Evolutionary conservation across 306 rosid species (phyloP), one percentile per base, ranked within the genome.

Genomic region (Rosa persica): DNA sequence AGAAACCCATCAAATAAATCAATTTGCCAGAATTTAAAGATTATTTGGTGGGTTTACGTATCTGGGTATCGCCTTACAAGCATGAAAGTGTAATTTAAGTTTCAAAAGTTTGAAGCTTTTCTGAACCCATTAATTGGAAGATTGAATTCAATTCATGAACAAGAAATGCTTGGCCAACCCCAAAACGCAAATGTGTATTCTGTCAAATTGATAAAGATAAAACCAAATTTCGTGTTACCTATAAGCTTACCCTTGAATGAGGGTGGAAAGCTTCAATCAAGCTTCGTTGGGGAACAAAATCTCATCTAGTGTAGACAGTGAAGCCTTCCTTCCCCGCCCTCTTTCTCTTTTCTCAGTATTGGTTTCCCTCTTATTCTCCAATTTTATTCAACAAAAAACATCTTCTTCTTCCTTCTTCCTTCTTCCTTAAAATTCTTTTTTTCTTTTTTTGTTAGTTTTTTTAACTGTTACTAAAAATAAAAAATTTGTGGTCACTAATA

Each of bases 211-310:
- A 22, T 13, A 55, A 8, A 55, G 19, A 57, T 40, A 15, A 42
- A 22, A 39, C 49, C 44, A 10, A 54, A 73, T 54, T 6, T 54
- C 5, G 44, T 27, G 46, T 70, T 17, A 23, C 58, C 74, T 22
- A 4, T 46, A 15, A 16, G 20, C 23, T 4, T 47, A 62, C 68
- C 68, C 68, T 62, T 62, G 52, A 25, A 40, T 52, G 15, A 51
- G 66, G 25, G 25, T 38, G 76, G n/a, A 55, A n/a, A 67, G 51
- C 34, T 67, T 67, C 12, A 55, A 55, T 13, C 52, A 73, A 22
- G 10, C 51, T 73, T 22, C n/a, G 27, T 8, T 44, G 5, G 48
- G 23, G 5, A 54, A 55, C 67, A 38, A 30, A 30, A 58, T 12
- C 77, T 39, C 55, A 23, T 44, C 30, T 12, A 12, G 36, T 10